These are phyloP conservation scores for Colletotrichum incanum DNA, from an alignment of 2,329 filamentous ascomycete genomes.

Conservation along the genomic window DNA sequence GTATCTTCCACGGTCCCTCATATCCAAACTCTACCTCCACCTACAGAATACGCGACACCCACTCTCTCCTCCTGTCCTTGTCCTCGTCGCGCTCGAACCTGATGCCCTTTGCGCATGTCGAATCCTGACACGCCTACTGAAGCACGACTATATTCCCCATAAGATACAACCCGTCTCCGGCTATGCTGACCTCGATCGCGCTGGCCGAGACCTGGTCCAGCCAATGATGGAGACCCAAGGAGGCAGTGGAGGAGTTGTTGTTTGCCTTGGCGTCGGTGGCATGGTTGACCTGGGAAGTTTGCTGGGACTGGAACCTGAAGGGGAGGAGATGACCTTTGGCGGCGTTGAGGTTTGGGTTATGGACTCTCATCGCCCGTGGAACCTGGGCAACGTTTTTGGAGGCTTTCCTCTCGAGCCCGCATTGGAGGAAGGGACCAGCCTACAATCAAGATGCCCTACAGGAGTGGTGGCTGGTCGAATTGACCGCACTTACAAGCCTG, in stretches of 20 bases:
- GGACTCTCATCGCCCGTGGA: conserved; percentile 94
- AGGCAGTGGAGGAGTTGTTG: conserved; percentile 88
- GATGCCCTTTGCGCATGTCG: conserved; percentile 96
- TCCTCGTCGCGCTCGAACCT: conserved; percentile 94
- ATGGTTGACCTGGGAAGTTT: conserved; percentile 89
- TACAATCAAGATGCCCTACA: conserved; percentile 67
- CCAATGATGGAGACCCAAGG: conserved; percentile 91
- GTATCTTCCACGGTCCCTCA: conserved; percentile 93
- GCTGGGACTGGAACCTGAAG: conserved; percentile 80
- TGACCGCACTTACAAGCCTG: conserved; percentile 79
- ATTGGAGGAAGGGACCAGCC: conserved; percentile 62
- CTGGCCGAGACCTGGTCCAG: conserved; percentile 82
- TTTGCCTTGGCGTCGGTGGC: conserved; percentile 94
- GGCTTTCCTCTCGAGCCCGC: conserved; percentile 73
- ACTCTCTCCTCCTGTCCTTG: conserved; percentile 90
- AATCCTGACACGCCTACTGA: conserved; percentile 92
- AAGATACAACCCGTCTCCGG: conserved; percentile 96
- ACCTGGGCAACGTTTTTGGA: conserved; percentile 93
- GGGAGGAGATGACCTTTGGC: conserved; percentile 77
- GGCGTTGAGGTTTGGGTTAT: conserved; percentile 97
- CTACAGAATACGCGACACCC: conserved; percentile 89
- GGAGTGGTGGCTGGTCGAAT: conserved; percentile 84
- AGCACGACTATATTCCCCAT: conserved; percentile 97
- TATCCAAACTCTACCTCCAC: conserved; percentile 92
- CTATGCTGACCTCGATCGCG: conserved; percentile 88